A percentile compares a stretch with the other conserved stretches of the same genome.
Evolutionary conservation across 2,329 filamentous ascomycete species (phyloP).

Genomic region (Fusarium pininemorale): DNA sequence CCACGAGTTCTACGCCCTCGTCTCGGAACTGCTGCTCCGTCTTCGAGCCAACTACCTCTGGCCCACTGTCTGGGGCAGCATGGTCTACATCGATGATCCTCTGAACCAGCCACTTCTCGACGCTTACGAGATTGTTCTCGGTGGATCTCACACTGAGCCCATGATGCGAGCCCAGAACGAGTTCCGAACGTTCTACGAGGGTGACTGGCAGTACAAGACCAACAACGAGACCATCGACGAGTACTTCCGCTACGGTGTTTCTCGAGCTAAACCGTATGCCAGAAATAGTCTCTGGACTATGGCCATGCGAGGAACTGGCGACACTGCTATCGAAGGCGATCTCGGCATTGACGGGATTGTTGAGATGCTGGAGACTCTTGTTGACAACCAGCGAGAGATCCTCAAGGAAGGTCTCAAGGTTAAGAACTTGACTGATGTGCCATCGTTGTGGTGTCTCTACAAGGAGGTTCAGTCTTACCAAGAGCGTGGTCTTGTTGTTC

Average conservation of each 20-base stretch:
- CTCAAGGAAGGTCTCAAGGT: constrained; percentile 27
- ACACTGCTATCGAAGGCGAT: constrained; percentile 67
- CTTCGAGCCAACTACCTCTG: constrained; percentile 79
- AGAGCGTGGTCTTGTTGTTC: constrained; percentile 65
- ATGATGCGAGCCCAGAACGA: constrained; percentile 71
- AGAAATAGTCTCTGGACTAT: constrained; percentile 72
- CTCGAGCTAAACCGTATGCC: constrained; percentile 72
- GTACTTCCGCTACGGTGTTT: constrained; percentile 74
- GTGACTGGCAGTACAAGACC: constrained; percentile 74
- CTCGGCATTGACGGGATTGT: constrained; percentile 54
- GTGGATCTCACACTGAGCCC: constrained; percentile 78
- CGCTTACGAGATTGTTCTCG: constrained; percentile 78
- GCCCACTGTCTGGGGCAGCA: constrained; percentile 76
- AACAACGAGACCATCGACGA: constrained; percentile 75
- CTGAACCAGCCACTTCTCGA: constrained; percentile 75
- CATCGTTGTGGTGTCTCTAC: constrained; percentile 71
- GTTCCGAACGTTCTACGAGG: constrained; percentile 62
- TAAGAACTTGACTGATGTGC: constrained; percentile 6
- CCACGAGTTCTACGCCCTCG: constrained; percentile 70
- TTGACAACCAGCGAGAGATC: constrained; percentile 50
- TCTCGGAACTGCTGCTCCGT: constrained; percentile 77
- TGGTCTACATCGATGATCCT: constrained; percentile 77
- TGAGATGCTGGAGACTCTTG: constrained; percentile 43
- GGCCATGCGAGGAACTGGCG: constrained; percentile 76
- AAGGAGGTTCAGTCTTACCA: constrained; percentile 73